A percentile compares a stretch with the other conserved stretches of the same genome.
Evolutionary conservation across 768 basidiomycete species (phyloP).

Genomic region (Psilocybe cyanescens): DNA sequence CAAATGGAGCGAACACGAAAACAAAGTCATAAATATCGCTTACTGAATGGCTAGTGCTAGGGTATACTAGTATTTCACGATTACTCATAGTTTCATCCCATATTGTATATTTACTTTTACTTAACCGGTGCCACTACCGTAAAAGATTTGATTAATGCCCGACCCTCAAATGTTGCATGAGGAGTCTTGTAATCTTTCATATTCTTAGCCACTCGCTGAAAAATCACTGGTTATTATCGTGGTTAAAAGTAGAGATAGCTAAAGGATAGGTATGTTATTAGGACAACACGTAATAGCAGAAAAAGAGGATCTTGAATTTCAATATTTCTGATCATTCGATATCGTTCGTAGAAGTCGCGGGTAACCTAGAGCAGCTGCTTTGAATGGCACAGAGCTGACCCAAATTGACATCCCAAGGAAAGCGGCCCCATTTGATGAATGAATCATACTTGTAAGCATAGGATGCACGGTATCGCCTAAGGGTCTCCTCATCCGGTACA

Average conservation of each 20-base stretch:
- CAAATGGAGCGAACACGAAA: conserved; percentile 57
- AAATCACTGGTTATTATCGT: too few relatives aligned
- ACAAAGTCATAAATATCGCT: conserved; percentile 51
- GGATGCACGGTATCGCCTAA: conserved; percentile 50
- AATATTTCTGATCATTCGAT: background rate
- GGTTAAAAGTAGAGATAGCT: too few relatives aligned
- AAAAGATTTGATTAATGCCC: too few relatives aligned
- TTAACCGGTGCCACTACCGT: too few relatives aligned
- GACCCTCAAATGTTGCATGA: too few relatives aligned
- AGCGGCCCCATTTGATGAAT: conserved; percentile 32
- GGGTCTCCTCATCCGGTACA: conserved; percentile 25
- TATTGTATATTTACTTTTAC: too few relatives aligned
- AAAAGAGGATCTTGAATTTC: background rate
- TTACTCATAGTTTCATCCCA: too few relatives aligned
- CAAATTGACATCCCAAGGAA: conserved; percentile 55
- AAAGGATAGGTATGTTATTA: too few relatives aligned
- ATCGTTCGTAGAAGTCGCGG: conserved; percentile 23
- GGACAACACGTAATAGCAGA: too few relatives aligned
- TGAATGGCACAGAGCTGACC: conserved; percentile 55
- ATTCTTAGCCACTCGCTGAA: too few relatives aligned
- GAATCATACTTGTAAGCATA: conserved; percentile 53
- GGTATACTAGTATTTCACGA: too few relatives aligned
- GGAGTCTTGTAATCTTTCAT: too few relatives aligned
- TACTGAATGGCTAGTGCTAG: conserved; percentile 36
- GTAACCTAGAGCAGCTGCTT: conserved; percentile 37